A percentile compares a stretch with the other conserved stretches of the same genome.
Evolutionary conservation across 805 yeast genomes (phyloP).

Genomic region (Sugiyamaella americana): DNA sequence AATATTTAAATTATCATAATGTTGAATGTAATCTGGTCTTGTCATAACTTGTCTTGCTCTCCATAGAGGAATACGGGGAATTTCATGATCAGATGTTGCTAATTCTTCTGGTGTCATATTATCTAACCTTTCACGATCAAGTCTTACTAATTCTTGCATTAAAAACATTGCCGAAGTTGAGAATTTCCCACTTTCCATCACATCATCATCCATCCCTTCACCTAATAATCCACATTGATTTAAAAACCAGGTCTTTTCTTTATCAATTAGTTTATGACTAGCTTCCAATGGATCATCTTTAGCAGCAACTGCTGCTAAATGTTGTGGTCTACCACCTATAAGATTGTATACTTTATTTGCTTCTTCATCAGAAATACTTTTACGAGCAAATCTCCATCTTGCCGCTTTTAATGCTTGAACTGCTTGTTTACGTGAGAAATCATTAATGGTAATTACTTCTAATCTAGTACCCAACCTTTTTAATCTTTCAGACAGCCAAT

Average conservation of each 20-base stretch:
- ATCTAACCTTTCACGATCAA: slow-evolving; percentile 41
- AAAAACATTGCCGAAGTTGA: slow-evolving; percentile 67
- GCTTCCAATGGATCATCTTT: slow-evolving; percentile 41
- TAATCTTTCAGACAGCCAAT: slow-evolving; percentile 78
- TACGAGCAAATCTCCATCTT: slow-evolving; percentile 41
- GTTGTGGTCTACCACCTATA: slow-evolving; percentile 83
- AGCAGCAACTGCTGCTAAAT: slow-evolving; percentile 53
- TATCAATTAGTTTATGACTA: slow-evolving; percentile 64
- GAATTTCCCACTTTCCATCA: slow-evolving; percentile 76
- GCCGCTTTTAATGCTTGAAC: slow-evolving; percentile 46
- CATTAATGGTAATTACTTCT: slow-evolving; percentile 61
- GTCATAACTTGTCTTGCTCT: slow-evolving; percentile 82
- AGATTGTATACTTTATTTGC: slow-evolving; percentile 57
- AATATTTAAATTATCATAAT: slow-evolving; percentile 66
- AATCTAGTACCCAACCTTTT: slow-evolving; percentile 66
- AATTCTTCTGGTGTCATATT: slow-evolving; percentile 22
- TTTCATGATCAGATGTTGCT: slow-evolving; percentile 38
- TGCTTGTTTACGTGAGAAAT: slow-evolving; percentile 52
- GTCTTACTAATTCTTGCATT: slow-evolving; percentile 63
- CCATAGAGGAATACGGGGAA: slow-evolving; percentile 79
- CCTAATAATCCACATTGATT: slow-evolving; percentile 79
- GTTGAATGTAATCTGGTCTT: slow-evolving; percentile 70
- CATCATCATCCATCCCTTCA: slow-evolving; percentile 79
- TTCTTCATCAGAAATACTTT: slow-evolving; percentile 33
- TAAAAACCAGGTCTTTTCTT: slow-evolving; percentile 80